Evolutionary conservation across 2,329 filamentous ascomycete species (phyloP).

Genomic region (Fusarium sp.): DNA sequence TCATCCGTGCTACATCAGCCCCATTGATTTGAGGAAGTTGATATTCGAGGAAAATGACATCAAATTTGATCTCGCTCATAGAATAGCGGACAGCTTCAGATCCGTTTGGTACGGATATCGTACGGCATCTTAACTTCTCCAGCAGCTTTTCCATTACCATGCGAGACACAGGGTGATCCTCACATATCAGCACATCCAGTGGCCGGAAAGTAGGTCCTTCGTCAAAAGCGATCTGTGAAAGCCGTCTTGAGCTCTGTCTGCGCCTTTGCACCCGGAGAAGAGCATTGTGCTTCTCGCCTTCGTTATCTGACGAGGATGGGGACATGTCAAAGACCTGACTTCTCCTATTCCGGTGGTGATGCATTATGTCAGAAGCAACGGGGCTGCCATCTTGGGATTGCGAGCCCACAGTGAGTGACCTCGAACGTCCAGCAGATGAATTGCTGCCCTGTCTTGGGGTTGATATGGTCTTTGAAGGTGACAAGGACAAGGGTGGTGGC

Average conservation of each 20-base stretch:
- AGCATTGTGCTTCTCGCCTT: slow-evolving; percentile 90
- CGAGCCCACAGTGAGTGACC: slow-evolving; percentile 93
- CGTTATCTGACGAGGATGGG: slow-evolving; percentile 96
- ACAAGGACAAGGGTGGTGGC: slow-evolving; percentile 63
- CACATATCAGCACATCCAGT: slow-evolving; percentile 93
- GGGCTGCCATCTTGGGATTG: slow-evolving; percentile 93
- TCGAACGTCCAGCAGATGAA: slow-evolving; percentile 74
- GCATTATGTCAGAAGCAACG: slow-evolving; percentile 73
- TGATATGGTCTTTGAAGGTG: slow-evolving; percentile 71
- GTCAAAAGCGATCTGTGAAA: slow-evolving; percentile 89
- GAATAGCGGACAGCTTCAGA: slow-evolving; percentile 93
- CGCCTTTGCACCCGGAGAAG: slow-evolving; percentile 91
- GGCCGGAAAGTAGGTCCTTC: slow-evolving; percentile 90
- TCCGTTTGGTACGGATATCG: slow-evolving; percentile 89
- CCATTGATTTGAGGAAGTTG: slow-evolving; percentile 95
- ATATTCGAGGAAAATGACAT: slow-evolving; percentile 98
- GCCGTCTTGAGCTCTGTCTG: slow-evolving; percentile 91
- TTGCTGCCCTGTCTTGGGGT: slow-evolving; percentile 71
- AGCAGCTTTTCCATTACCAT: slow-evolving; percentile 99
- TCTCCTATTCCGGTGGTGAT: slow-evolving; percentile 86
- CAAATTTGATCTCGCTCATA: slow-evolving; percentile 97
- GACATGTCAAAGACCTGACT: slow-evolving; percentile 98
- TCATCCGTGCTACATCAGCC: slow-evolving; percentile 96
- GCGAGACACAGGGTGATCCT: slow-evolving; percentile 95
- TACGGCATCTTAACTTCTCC: slow-evolving; percentile 94